phyloP scores from a whole-genome alignment of 179 eudicot genomes.

The Heliamphora pulchella region DNA sequence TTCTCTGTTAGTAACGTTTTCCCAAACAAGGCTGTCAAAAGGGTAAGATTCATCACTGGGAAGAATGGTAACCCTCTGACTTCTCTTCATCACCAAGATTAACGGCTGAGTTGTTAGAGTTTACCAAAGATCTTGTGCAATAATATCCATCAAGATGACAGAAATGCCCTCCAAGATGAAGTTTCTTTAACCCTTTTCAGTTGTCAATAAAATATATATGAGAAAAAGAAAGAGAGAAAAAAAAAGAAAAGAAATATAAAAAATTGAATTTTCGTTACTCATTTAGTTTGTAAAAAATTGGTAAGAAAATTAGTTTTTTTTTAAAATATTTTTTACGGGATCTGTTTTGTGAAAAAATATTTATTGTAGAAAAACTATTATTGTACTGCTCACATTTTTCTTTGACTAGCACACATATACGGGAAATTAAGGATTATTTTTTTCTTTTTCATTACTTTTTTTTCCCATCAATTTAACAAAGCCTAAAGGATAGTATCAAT shows the following conservation, averaged over 20 bases:
- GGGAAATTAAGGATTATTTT: too few relatives aligned
- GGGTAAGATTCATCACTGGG: background rate
- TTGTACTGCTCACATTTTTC: too few relatives aligned
- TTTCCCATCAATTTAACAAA: background rate
- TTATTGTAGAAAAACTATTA: too few relatives aligned
- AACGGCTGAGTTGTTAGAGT: constrained; percentile 13
- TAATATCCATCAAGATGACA: background rate
- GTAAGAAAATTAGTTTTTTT: too few relatives aligned
- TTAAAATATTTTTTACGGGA: too few relatives aligned
- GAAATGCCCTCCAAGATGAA: background rate
- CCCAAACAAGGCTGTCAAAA: background rate
- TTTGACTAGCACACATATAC: too few relatives aligned
- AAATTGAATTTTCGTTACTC: too few relatives aligned
- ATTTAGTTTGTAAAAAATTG: too few relatives aligned
- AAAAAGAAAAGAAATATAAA: too few relatives aligned
- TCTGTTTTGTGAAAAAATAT: too few relatives aligned
- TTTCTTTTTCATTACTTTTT: background rate
- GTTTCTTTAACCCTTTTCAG: background rate
- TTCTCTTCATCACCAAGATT: background rate
- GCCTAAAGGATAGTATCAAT: background rate
- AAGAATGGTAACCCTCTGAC: background rate
- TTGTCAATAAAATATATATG: too few relatives aligned
- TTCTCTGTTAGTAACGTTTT: background rate
- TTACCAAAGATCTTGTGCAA: background rate
- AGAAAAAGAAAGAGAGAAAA: too few relatives aligned